Evolutionary conservation across 2,329 filamentous ascomycete genomes (phyloP), one percentile per base, ranked within the genome.

Genomic region (Ophiostoma perfectum): DNA sequence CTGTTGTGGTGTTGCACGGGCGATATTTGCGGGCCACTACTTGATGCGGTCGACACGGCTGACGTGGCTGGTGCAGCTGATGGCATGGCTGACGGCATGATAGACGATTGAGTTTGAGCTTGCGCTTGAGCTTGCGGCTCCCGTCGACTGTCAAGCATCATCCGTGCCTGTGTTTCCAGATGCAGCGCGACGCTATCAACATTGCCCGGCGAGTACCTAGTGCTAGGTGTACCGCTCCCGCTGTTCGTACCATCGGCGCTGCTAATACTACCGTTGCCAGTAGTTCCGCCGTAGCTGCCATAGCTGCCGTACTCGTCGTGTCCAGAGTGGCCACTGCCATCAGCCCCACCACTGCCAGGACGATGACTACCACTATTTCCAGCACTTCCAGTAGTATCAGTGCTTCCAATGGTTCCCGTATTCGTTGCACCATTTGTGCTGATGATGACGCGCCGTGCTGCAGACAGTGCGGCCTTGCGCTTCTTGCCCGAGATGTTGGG

Each of bases 171-270:
- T 16, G 62, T 65, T 67, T 72, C 71, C 4, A 72, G 66, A 18
- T 72, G 69, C 27, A 67, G 52, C 3, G 45, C 77, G 5, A 76
- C 76, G 2, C 81, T 81, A 5, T 85, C 76, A 0, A 79, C 81
- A 72, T 85, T 76, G n/a, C 84, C 75, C 9, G 55, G 65, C 39
- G 67, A 45, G 1, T 65, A 66, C 14, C 82, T 79, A 55, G 78
- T 78, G 9, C 82, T 81, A 82, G 83, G 85, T 73, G 84, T 81
- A 14, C 82, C 78, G 82, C 82, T 85, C 0, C 81, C 78, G 70
- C 80, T 83, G 3, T 77, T 78, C 3, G n/a, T 76, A 5, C 12
- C 44, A 12, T 65, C 44, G 18, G 18, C 63, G 27, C 63, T 49
- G 63, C 18, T 49, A 5, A 16, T 27, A 39, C 42, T 38, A 2